Base-by-base conservation (phyloP, 805 yeast species). In the Candida yuanshanica region DNA sequence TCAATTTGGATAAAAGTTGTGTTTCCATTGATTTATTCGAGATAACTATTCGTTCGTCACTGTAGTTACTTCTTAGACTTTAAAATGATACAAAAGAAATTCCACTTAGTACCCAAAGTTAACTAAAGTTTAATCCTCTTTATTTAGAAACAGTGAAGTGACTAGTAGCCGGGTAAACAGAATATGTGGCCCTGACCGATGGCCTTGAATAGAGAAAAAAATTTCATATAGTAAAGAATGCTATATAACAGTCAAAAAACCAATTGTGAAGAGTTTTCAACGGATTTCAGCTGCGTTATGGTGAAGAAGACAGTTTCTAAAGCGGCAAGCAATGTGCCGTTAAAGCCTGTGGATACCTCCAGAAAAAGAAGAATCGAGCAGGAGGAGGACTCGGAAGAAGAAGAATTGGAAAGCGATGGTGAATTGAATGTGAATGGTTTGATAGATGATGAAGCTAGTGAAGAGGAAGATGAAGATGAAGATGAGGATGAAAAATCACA, bases 351-450 rank as follows among this genome's bases (percentile, higher is more conserved):
- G 5, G 34, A 17, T n/a, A 17, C 21, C 18, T 17, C 21, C 5
- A 50, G 54, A 43, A 52, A 52, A 43, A 52, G 56, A 44, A 50
- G 44, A 39, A 42, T 47, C 13, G 51, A 38, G 5, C 46, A 49
- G 21, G 43, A 48, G 17, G 47, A 33, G 9, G n/a, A 26, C 26
- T 12, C 13, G 12, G 36, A 6, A 13, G 46, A 36, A 20, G 46
- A 45, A n/a, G 42, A 39, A 5, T 47, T 39, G 16, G 48, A 45
- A 25, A 21, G 31, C 2, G 50, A 41, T 20, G 50, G 42, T 24
- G 45, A 41, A 16, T 43, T 43, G 27, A 43, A 56, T 40, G 46
- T 58, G n/a, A 46, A 50, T 33, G 65, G 75, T 2, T 55, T 71
- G 38, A 55, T 73, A 20, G 75, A 72, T 49, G 50, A 43, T 20